phyloP scores from a whole-genome alignment of 208 protist species.

The Tritrichomonas musculus region DNA sequence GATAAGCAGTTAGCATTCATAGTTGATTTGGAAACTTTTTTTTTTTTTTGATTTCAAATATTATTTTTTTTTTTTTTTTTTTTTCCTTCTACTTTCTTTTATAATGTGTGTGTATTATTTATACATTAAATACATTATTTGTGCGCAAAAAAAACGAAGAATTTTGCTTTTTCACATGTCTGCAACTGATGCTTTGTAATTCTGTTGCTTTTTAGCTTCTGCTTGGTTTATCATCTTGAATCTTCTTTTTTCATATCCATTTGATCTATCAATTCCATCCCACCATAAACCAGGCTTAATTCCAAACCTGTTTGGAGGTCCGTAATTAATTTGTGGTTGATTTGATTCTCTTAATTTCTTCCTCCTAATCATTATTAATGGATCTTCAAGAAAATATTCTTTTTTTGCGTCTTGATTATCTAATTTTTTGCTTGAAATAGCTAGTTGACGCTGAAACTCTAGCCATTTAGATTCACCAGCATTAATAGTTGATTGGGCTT shows the following conservation, averaged over 20 bases:
- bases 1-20: no score
- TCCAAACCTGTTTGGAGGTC: conserved; percentile 21
- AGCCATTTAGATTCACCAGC: not conserved
- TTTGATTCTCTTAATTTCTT: not conserved
- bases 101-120: no score
- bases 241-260: not conserved
- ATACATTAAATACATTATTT: no score
- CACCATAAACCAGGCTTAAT: not conserved
- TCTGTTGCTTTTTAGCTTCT: not conserved
- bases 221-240: not conserved
- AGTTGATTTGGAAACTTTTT: no score
- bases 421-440: not conserved
- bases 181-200: not conserved
- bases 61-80: no score
- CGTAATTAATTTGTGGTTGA: not conserved
- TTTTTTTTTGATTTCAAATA: no score
- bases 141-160: no score
- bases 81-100: no score
- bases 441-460: not conserved
- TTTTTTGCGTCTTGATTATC: not conserved
- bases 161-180: not conserved
- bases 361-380: not conserved
- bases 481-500: not conserved
- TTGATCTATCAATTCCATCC: conserved; percentile 31
- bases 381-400: not conserved